phyloP scores from a whole-genome alignment of 2,329 filamentous ascomycete species.

The Clarireedia sp. region DNA sequence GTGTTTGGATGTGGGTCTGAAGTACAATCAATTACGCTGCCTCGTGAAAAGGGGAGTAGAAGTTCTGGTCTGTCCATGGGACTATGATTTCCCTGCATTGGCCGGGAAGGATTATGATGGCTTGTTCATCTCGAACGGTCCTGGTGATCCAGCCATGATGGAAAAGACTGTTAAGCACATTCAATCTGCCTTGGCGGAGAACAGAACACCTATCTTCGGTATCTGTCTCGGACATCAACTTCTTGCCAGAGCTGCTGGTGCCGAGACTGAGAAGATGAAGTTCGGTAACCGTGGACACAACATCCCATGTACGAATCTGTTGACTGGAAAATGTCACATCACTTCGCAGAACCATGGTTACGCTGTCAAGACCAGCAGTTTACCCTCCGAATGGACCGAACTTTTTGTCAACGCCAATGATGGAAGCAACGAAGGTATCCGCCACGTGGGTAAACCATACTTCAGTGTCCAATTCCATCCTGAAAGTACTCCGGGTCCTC shows the following conservation, averaged over 20 bases:
- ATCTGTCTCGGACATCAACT: constrained; percentile 95
- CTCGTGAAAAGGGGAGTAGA: constrained; percentile 86
- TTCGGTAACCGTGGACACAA: constrained; percentile 98
- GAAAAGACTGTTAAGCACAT: constrained; percentile 74
- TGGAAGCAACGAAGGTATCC: constrained; percentile 95
- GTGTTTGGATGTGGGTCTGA: constrained; percentile 94
- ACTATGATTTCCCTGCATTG: constrained; percentile 78
- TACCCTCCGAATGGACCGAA: constrained; percentile 79
- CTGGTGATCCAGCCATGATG: constrained; percentile 87
- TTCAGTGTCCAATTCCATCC: constrained; percentile 99
- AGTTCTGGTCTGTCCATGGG: constrained; percentile 90
- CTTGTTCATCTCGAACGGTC: constrained; percentile 95
- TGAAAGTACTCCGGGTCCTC: constrained; percentile 89
- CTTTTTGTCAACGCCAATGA: constrained; percentile 98
- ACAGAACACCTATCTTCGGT: constrained; percentile 82
- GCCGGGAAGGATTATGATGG: constrained; percentile 84
- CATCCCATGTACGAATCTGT: constrained; percentile 92
- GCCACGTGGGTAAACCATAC: constrained; percentile 76
- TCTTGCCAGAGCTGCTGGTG: constrained; percentile 79
- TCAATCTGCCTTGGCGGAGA: constrained; percentile 64
- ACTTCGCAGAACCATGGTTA: constrained; percentile 98
- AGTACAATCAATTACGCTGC: constrained; percentile 96
- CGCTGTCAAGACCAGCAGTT: constrained; percentile 72
- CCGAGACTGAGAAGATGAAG: constrained; percentile 90
- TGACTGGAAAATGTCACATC: constrained; percentile 96